Conservation (phyloP, 2,329 filamentous ascomycete genomes). For the Fusarium nisikadoi region DNA sequence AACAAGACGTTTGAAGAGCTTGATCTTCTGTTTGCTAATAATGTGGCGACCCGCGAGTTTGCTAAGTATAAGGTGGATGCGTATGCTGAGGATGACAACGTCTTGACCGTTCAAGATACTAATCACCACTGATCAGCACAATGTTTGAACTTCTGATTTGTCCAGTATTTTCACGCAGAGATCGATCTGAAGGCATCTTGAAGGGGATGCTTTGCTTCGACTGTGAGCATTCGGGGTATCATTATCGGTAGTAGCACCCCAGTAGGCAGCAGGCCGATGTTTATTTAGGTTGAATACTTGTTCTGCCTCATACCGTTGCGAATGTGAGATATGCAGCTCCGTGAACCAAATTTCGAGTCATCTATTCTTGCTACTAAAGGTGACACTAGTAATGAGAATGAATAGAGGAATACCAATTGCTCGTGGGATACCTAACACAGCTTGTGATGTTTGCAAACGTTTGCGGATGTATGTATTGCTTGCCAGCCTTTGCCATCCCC, state of each 20-base stretch:
- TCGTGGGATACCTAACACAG: background rate
- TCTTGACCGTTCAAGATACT: background rate
- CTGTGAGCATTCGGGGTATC: background rate
- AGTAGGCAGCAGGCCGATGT: background rate
- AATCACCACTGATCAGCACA: background rate
- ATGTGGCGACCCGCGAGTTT: slow-evolving; percentile 54
- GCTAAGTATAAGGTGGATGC: slow-evolving; percentile 48
- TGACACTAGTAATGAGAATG: fast-evolving
- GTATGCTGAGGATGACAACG: slow-evolving; percentile 21
- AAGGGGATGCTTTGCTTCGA: background rate
- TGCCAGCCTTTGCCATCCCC: background rate
- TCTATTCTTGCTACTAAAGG: background rate
- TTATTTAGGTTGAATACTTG: background rate
- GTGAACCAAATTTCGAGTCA: background rate
- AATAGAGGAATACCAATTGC: fast-evolving
- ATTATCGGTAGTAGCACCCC: background rate
- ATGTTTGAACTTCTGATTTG: background rate
- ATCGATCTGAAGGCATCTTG: background rate
- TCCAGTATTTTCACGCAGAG: background rate
- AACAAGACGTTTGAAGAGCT: slow-evolving; percentile 60
- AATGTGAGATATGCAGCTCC: background rate
- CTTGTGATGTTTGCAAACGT: background rate
- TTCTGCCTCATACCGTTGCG: background rate
- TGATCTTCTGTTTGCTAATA: slow-evolving; percentile 62
- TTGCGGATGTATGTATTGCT: background rate